These are phyloP conservation scores for Avena sativa DNA, from an alignment of 176 grass and related monocot species.

Conservation along the genomic window DNA sequence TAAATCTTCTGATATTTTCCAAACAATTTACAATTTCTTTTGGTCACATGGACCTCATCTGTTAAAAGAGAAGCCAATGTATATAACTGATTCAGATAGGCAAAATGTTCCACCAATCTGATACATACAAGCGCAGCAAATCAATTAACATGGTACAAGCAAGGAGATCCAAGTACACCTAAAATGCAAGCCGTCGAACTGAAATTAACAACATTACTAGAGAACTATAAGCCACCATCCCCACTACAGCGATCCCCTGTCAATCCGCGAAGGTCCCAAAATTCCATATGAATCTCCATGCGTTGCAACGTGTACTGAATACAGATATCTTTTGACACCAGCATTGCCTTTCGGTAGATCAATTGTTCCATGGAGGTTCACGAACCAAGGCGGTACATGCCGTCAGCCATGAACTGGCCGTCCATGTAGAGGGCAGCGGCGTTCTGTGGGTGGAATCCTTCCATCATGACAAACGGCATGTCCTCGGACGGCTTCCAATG, in stretches of 20 bases:
- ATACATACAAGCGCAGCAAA: conserved; percentile 43
- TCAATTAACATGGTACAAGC: conserved; percentile 27
- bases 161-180: conserved; percentile 34
- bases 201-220: conserved; percentile 49
- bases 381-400: conserved; percentile 64
- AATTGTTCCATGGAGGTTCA: conserved; percentile 4
- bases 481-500: conserved; percentile 79
- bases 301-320: conserved; percentile 43
- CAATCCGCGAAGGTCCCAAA: conserved; percentile 38
- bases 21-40: background rate
- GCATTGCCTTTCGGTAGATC: background rate
- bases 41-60: background rate
- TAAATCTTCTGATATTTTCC: background rate
- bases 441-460: conserved; percentile 65
- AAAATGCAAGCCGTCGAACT: conserved; percentile 47
- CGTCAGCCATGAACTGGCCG: conserved; percentile 62
- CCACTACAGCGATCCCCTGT: conserved; percentile 38
- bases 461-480: conserved; percentile 76
- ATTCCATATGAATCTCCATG: conserved; percentile 50
- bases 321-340: conserved; percentile 14
- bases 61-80: conserved; percentile 4
- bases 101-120: conserved; percentile 33
- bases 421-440: conserved; percentile 60
- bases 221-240: conserved; percentile 54
- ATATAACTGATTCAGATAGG: conserved; percentile 29